Percentiles rank a stretch among this genome's conserved stretches.
Evolutionary conservation across 768 basidiomycete species (phyloP).

Genomic region (Mycena indigotica): DNA sequence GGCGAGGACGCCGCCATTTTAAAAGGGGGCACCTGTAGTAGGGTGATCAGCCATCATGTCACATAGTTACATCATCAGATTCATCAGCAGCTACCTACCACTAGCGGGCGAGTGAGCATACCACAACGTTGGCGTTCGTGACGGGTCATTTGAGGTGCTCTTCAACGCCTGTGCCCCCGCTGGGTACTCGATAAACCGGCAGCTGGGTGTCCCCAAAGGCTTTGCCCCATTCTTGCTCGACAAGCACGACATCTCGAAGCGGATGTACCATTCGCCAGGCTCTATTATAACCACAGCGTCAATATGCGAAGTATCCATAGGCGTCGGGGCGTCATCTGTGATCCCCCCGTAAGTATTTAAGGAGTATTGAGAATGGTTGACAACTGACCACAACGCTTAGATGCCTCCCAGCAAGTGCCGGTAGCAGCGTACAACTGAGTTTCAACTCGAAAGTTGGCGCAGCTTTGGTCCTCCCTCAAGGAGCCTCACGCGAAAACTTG

Average conservation of each 20-base stretch:
- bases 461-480: neutral
- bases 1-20: no score
- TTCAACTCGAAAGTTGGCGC: neutral
- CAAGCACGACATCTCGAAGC: neutral
- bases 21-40: no score
- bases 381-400: no score
- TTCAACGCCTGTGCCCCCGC: neutral
- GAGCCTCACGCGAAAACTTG: neutral
- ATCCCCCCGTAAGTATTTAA: neutral
- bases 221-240: neutral
- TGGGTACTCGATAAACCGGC: neutral
- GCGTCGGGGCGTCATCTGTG: neutral
- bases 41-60: no score
- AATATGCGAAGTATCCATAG: neutral
- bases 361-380: no score
- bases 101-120: no score
- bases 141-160: neutral
- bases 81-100: no score
- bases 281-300: neutral
- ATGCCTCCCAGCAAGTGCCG: neutral
- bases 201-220: neutral
- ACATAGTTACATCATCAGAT: no score
- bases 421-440: neutral
- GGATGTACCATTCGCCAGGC: conserved; percentile 1
- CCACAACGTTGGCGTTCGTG: neutral